Evolutionary conservation across 495 filamentous ascomycete genomes (phyloP).

Genomic region (Cryomyces minteri): DNA sequence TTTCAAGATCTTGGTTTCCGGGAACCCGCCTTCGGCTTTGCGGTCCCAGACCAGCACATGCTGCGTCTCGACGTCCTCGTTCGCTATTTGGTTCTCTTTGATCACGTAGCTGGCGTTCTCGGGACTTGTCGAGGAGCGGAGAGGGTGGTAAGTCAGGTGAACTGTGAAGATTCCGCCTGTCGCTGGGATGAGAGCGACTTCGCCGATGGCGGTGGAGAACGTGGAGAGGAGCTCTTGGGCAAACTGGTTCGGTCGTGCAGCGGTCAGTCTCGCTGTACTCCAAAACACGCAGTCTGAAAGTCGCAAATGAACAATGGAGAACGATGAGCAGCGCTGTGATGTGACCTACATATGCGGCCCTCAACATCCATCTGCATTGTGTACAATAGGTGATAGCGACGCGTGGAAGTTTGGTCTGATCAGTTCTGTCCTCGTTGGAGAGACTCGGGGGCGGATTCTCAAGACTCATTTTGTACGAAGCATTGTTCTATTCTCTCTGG

Average conservation of each 20-base stretch:
- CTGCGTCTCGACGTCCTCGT: slow-evolving; percentile 10
- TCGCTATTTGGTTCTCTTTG: slow-evolving; percentile 4
- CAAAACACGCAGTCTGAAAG: neutral
- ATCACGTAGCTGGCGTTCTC: no score
- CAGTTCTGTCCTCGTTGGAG: neutral
- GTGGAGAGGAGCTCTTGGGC: slow-evolving; percentile 97
- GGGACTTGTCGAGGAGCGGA: neutral
- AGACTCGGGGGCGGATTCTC: no score
- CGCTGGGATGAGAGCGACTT: slow-evolving; percentile 73
- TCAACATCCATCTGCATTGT: slow-evolving; percentile 56
- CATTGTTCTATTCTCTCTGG: no score
- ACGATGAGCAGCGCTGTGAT: neutral
- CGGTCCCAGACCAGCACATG: slow-evolving; percentile 66
- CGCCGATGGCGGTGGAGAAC: slow-evolving; percentile 68
- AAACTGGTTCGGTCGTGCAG: slow-evolving; percentile 32
- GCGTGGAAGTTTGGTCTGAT: slow-evolving; percentile 11
- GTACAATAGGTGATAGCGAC: slow-evolving; percentile 25
- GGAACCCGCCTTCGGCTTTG: slow-evolving; percentile 77
- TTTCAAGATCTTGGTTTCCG: slow-evolving; percentile 84
- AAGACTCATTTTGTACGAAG: no score
- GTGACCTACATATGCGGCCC: slow-evolving; percentile 37
- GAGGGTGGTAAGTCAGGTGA: slow-evolving; percentile 13
- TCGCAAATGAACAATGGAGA: neutral
- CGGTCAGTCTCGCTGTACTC: neutral
- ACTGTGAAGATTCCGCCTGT: slow-evolving; percentile 76